Percentiles rank a stretch among this genome's conserved stretches.
These are phyloP conservation scores for Globisporangium irregulare DNA, from an alignment of 352 stramenopile genomes.

Conservation along the genomic window DNA sequence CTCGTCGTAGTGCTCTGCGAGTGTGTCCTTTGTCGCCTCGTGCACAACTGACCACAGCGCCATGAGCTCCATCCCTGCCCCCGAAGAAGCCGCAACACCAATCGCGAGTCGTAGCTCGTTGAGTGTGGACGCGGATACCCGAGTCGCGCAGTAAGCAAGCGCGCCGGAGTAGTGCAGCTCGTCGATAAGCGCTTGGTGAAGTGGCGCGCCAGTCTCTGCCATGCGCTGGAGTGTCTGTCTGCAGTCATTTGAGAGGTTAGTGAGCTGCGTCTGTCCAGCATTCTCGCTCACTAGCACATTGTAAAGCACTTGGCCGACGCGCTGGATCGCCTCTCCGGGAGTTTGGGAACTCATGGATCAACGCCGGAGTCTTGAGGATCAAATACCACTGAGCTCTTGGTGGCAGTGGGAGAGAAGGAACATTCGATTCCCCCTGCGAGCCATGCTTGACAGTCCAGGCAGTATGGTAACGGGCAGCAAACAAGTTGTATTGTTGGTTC, in stretches of 20 bases:
- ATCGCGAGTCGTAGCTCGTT: slow-evolving; percentile 24
- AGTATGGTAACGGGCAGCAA: too few species aligned
- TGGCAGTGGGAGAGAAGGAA: too few species aligned
- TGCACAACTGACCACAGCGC: slow-evolving; percentile 30
- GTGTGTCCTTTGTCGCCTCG: slow-evolving; percentile 19
- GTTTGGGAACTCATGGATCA: not conserved
- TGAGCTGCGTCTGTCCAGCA: not conserved
- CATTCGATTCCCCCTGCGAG: too few species aligned
- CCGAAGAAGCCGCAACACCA: slow-evolving; percentile 16
- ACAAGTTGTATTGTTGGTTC: too few species aligned
- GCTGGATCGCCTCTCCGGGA: not conserved
- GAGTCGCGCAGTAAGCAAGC: not conserved
- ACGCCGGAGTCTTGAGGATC: too few species aligned
- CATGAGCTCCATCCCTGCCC: slow-evolving; percentile 25
- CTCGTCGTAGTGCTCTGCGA: slow-evolving; percentile 14
- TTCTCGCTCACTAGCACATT: not conserved
- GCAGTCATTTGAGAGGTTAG: slow-evolving; percentile 1
- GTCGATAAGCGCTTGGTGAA: not conserved
- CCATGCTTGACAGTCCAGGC: too few species aligned
- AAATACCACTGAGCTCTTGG: too few species aligned
- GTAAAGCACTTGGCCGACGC: not conserved
- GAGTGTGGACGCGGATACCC: slow-evolving; percentile 11
- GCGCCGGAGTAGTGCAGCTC: slow-evolving; percentile 1
- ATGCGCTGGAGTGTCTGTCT: slow-evolving; percentile 4
- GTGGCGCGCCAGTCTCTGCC: not conserved